These are phyloP conservation scores for Alternaria longipes DNA, from an alignment of 2,329 filamentous ascomycete species.

Conservation along the genomic window DNA sequence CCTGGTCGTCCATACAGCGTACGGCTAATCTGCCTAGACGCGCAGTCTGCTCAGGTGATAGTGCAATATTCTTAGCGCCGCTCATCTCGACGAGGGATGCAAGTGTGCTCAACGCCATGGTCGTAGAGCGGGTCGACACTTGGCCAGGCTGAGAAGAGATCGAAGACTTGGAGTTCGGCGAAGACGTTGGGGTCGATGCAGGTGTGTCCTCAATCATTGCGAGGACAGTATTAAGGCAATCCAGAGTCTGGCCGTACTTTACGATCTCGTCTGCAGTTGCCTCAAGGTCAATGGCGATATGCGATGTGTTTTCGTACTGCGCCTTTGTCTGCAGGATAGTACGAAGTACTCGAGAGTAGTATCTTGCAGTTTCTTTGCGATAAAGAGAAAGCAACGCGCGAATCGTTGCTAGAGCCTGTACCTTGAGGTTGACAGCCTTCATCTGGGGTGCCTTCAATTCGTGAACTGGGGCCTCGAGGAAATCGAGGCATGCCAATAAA, in stretches of 20 bases:
- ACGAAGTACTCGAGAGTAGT: conserved; percentile 73
- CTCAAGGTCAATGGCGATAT: conserved; percentile 79
- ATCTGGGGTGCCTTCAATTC: conserved; percentile 62
- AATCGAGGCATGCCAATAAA: conserved; percentile 73
- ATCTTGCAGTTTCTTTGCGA: conserved; percentile 70
- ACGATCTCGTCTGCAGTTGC: conserved; percentile 77
- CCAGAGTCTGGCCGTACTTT: conserved; percentile 68
- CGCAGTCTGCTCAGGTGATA: conserved; percentile 47
- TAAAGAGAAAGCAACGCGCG: conserved; percentile 76
- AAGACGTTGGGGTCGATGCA: conserved; percentile 35
- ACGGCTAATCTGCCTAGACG: conserved; percentile 53
- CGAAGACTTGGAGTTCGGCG: conserved; percentile 48
- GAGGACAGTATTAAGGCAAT: conserved; percentile 55
- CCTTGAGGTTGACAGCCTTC: conserved; percentile 76
- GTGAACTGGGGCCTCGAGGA: conserved; percentile 68
- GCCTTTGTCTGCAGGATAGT: conserved; percentile 72
- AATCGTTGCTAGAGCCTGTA: conserved; percentile 77
- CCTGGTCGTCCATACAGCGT: conserved; percentile 48
- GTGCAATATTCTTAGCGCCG: conserved; percentile 39
- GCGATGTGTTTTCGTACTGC: conserved; percentile 72
- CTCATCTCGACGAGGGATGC: conserved; percentile 48
- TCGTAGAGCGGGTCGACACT: conserved; percentile 45
- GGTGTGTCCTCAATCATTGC: conserved; percentile 47
- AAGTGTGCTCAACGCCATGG: conserved; percentile 54
- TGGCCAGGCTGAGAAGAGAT: conserved; percentile 29